Conservation (phyloP, 768 basidiomycete species). For the Xerocomus brunneocitrinus region DNA sequence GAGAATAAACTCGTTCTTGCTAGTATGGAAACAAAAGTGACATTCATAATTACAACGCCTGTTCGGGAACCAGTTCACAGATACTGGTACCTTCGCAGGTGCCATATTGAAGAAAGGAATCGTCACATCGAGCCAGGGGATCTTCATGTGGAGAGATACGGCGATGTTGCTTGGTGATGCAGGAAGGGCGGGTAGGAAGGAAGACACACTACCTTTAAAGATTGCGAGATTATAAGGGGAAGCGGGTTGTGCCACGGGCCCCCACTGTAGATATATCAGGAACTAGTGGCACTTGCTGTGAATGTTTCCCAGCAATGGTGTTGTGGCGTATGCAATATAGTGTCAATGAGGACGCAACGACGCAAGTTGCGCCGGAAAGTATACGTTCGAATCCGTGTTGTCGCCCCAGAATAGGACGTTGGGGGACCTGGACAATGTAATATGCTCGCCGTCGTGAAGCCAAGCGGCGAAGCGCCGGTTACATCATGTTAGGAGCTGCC, state of each 20-base stretch:
- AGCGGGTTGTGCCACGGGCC: not conserved
- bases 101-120: constrained; percentile 13
- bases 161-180: not conserved
- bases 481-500: not conserved
- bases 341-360: not conserved
- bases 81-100: constrained; percentile 16
- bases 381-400: not conserved
- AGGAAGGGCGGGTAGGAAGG: not conserved
- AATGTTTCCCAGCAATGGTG: not conserved
- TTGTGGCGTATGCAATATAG: not conserved
- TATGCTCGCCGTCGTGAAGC: not conserved
- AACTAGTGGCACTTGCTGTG: not conserved
- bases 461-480: not conserved
- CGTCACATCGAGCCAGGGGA: constrained; percentile 15
- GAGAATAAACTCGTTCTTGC: constrained; percentile 32
- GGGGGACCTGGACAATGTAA: not conserved
- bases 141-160: constrained; percentile 2
- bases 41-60: constrained; percentile 35
- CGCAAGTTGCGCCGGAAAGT: not conserved
- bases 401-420: not conserved
- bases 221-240: not conserved
- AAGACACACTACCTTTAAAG: not conserved
- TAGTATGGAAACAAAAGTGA: constrained; percentile 41
- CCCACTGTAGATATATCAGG: not conserved
- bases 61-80: constrained; percentile 28